phyloP scores from a whole-genome alignment of 306 rosid genomes.

The Ormosia emarginata region DNA sequence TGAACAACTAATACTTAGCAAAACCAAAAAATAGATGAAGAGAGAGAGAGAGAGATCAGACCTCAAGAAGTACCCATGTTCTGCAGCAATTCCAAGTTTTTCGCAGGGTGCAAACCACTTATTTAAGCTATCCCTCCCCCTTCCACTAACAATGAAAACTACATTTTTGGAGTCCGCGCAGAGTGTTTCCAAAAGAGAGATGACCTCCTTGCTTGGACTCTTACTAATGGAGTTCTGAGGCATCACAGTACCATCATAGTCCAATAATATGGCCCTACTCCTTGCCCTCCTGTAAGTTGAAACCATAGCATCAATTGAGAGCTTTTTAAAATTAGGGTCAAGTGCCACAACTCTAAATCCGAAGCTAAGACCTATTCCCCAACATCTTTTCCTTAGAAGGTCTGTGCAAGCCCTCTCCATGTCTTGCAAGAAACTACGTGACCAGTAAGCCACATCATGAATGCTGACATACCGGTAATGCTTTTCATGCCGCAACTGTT shows the following conservation, averaged over 20 bases:
- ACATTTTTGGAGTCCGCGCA: slow-evolving; percentile 60
- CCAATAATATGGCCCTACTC: slow-evolving; percentile 75
- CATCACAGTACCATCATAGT: slow-evolving; percentile 83
- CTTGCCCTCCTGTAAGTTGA: slow-evolving; percentile 52
- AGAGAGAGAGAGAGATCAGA: slow-evolving; percentile 20
- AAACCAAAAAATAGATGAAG: not conserved
- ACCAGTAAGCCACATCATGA: slow-evolving; percentile 78
- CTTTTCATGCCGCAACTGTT: slow-evolving; percentile 70
- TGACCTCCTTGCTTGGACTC: slow-evolving; percentile 61
- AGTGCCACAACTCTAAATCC: slow-evolving; percentile 83
- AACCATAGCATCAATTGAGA: slow-evolving; percentile 57
- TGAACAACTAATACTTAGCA: not conserved
- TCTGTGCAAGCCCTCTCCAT: slow-evolving; percentile 77
- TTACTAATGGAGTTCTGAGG: slow-evolving; percentile 68
- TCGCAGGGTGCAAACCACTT: slow-evolving; percentile 66
- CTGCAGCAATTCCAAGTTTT: slow-evolving; percentile 80
- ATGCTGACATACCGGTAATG: slow-evolving; percentile 76
- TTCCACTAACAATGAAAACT: slow-evolving; percentile 83
- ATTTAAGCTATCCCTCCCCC: slow-evolving; percentile 64
- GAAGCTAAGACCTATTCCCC: slow-evolving; percentile 80
- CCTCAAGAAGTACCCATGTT: slow-evolving; percentile 80
- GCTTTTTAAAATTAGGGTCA: slow-evolving; percentile 78
- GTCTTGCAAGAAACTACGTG: slow-evolving; percentile 80
- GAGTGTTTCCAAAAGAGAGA: slow-evolving; percentile 51
- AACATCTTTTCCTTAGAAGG: slow-evolving; percentile 64